Evolutionary conservation across 306 rosid species (phyloP), one percentile per base, ranked within the genome.

Genomic region (Quercus alba): DNA sequence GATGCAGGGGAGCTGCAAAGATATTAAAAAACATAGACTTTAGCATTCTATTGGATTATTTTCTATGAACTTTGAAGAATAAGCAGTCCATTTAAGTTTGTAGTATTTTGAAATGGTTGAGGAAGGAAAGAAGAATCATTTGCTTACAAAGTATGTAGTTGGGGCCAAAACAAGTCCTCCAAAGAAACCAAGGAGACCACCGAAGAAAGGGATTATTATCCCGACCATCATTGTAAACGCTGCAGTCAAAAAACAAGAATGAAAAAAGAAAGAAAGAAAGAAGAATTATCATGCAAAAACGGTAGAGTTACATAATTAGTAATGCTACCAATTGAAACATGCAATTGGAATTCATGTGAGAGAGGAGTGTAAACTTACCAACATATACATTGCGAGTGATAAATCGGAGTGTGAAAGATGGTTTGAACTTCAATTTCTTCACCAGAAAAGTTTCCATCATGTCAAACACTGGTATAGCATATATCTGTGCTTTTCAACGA

Each of bases 101-200:
- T 26, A 23, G 68, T 25, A 26, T 31, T 62, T 25, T 62, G 17
- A 11, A 25, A 26, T 62, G 68, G 33, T 14, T 66, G 72, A 66
- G 49, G 46, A 18, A 7, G 20, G 6, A 8, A 11, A n/a, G 21
- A 23, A 17, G 28, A 1, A 46, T 6, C 18, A 5, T 74, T 78
- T 81, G 20, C 92, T 92, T 86, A 94, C 97, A 5, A 72, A 94
- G 83, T 90, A 94, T 35, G 98, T 85, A 28, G 97, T 88, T 57
- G 98, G 98, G 76, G 97, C 94, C 76, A 94, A 92, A 75, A 93
- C 98, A 73, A 94, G 88, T 62, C 98, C 98, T 70, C 95, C 98
- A 4, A 94, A 84, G 84, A 94, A 89, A 83, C 98, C 98, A 20
- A 94, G 96, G 74, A 94, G 93, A 17, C 93, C 83, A 38, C 97